A percentile compares a stretch with the other conserved stretches of the same genome.
Evolutionary conservation across 257 asterid genomes (phyloP).

Genomic region (Scutellaria galericulata): DNA sequence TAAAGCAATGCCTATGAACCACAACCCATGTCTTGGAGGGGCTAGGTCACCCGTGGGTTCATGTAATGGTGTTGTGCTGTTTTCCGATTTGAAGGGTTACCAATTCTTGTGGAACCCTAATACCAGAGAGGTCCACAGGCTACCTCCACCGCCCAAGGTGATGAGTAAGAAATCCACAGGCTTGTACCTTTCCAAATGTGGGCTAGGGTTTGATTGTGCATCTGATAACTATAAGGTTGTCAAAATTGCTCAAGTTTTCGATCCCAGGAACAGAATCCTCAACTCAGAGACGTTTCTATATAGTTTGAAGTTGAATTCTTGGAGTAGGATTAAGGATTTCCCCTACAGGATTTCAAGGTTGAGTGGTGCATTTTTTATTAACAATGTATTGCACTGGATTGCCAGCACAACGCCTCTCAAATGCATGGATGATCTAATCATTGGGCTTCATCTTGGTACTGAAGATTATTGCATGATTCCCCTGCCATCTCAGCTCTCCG

Average conservation of each 20-base stretch:
- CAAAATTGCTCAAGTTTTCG: conserved; percentile 37
- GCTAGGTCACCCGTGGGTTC: conserved; percentile 26
- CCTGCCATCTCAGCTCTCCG: conserved; percentile 18
- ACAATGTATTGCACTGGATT: conserved; percentile 41
- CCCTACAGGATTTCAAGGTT: conserved; percentile 38
- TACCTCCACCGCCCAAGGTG: conserved; percentile 25
- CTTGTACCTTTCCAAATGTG: conserved; percentile 34
- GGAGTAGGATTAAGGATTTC: conserved; percentile 40
- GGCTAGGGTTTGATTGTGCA: conserved; percentile 33
- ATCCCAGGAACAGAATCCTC: conserved; percentile 35
- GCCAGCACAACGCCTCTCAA: conserved; percentile 19
- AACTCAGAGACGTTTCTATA: conserved; percentile 34
- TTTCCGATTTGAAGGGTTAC: conserved; percentile 15
- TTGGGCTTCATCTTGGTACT: conserved; percentile 38
- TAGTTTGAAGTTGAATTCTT: conserved; percentile 34
- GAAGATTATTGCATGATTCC: conserved; percentile 29
- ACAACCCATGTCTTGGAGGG: background rate
- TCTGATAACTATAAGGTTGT: conserved; percentile 35
- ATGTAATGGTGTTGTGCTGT: conserved; percentile 37
- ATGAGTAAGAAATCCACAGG: conserved; percentile 33
- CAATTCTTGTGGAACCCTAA: conserved; percentile 38
- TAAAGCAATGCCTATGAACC: background rate
- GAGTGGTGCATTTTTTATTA: conserved; percentile 27
- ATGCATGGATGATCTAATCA: conserved; percentile 31
- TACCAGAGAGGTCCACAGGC: conserved; percentile 32